phyloP scores from a whole-genome alignment of 2,329 filamentous ascomycete species.

The Aspergillus fijiensis region DNA sequence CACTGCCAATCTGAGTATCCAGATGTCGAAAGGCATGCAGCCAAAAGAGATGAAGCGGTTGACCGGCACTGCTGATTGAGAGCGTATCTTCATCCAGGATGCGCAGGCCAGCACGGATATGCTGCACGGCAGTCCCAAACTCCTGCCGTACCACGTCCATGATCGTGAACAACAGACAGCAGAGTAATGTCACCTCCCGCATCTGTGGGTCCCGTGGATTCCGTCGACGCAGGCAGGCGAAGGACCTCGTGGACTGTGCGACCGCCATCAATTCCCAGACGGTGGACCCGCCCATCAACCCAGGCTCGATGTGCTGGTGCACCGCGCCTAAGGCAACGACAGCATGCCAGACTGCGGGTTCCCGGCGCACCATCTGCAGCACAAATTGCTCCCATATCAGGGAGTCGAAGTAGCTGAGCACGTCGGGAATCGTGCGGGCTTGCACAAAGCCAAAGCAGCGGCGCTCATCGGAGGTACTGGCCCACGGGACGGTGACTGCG shows the following conservation, averaged over 20 bases:
- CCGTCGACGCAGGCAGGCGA: background rate
- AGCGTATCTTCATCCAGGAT: background rate
- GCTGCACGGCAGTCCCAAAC: background rate
- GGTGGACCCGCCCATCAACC: background rate
- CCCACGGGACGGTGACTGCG: background rate
- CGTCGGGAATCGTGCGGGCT: background rate
- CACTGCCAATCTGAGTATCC: background rate
- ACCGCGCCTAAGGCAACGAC: constrained; percentile 1
- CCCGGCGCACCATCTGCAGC: background rate
- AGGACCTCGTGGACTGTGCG: background rate
- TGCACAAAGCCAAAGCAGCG: constrained; percentile 2
- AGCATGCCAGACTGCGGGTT: constrained; percentile 3
- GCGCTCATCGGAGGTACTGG: constrained; percentile 1
- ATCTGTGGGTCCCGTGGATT: background rate
- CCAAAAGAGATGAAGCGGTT: background rate
- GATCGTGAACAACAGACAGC: constrained; percentile 3
- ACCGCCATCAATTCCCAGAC: background rate
- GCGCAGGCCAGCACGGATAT: background rate
- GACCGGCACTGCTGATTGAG: background rate
- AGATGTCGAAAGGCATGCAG: background rate
- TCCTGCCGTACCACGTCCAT: background rate
- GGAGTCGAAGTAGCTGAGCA: background rate
- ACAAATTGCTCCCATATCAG: background rate
- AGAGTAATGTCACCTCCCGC: background rate
- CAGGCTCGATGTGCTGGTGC: background rate